Evolutionary conservation across 2,329 filamentous ascomycete species (phyloP).

Genomic region (Paracorniculantispora psalliotae): DNA sequence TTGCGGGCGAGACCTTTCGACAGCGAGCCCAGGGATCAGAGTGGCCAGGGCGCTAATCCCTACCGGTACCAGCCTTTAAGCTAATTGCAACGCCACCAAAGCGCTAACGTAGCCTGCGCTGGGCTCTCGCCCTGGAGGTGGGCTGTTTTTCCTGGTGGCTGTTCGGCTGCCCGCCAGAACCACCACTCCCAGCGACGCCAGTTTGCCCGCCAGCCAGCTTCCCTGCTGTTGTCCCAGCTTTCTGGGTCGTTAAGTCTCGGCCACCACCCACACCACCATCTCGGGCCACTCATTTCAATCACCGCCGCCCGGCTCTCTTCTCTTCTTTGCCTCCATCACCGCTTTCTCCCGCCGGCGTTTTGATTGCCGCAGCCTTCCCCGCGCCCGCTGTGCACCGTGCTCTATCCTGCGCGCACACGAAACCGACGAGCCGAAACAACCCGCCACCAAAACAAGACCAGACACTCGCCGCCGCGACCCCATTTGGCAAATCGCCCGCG

Average conservation of each 20-base stretch:
- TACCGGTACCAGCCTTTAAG: conserved; percentile 6
- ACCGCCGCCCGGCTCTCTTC: neutral
- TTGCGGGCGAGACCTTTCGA: conserved; percentile 13
- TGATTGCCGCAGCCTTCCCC: neutral
- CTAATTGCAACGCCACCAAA: conserved; percentile 11
- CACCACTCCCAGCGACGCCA: neutral
- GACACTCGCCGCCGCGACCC: neutral
- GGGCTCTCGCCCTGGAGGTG: neutral
- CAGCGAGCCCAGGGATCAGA: conserved; percentile 7
- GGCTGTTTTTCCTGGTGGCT: conserved; percentile 2
- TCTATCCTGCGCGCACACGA: neutral
- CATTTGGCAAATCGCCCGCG: neutral
- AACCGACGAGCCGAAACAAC: conserved; percentile 4
- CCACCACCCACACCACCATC: conserved; percentile 10
- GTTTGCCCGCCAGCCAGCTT: neutral
- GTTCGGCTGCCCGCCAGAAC: neutral
- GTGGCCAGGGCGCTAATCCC: conserved; percentile 8
- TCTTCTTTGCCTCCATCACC: conserved; percentile 9
- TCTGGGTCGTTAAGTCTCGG: conserved; percentile 9
- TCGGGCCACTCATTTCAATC: conserved; percentile 4
- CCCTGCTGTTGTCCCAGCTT: conserved; percentile 8
- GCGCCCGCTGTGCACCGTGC: neutral
- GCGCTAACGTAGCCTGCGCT: neutral
- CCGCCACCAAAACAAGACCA: neutral
- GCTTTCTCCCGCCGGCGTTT: neutral